These are phyloP conservation scores for Baudoinia panamericana DNA, from an alignment of 495 filamentous ascomycete species.

Conservation along the genomic window DNA sequence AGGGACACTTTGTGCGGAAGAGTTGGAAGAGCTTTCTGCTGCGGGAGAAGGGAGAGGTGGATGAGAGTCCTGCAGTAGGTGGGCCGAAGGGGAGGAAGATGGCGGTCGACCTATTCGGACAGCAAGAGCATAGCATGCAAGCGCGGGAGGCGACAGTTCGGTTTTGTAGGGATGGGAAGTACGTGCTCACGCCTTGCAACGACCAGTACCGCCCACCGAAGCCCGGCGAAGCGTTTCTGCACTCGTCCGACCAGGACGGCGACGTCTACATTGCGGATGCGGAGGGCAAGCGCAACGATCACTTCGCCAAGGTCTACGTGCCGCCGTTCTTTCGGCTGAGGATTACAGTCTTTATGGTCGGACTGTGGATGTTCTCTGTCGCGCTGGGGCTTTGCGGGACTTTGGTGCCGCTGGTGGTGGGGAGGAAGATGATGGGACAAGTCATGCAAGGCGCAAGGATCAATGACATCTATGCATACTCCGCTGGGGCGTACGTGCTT, in stretches of 20 bases:
- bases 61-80: conserved; percentile 33
- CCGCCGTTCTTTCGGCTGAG: conserved; percentile 73
- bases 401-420: conserved; percentile 70
- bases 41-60: conserved; percentile 36
- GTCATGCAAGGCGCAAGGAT: conserved; percentile 58
- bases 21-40: conserved; percentile 42
- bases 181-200: conserved; percentile 77
- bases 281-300: conserved; percentile 48
- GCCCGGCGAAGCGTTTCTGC: conserved; percentile 63
- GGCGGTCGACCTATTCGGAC: no score
- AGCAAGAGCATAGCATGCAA: neutral
- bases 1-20: conserved; percentile 48
- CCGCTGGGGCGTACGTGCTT: conserved; percentile 68
- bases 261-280: conserved; percentile 38
- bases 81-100: conserved; percentile 24
- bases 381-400: conserved; percentile 82
- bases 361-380: conserved; percentile 89
- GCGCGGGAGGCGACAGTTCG: conserved; percentile 26
- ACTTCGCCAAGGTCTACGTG: conserved; percentile 76
- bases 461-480: conserved; percentile 96
- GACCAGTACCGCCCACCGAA: conserved; percentile 92
- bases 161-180: conserved; percentile 63
- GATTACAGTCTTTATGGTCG: conserved; percentile 71
- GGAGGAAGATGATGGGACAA: conserved; percentile 57
- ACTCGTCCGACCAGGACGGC: conserved; percentile 57